A percentile compares a stretch with the other conserved stretches of the same genome.
Evolutionary conservation across 1,284 basidiomycete species (phyloP).

Genomic region (Sparassis latifolia): DNA sequence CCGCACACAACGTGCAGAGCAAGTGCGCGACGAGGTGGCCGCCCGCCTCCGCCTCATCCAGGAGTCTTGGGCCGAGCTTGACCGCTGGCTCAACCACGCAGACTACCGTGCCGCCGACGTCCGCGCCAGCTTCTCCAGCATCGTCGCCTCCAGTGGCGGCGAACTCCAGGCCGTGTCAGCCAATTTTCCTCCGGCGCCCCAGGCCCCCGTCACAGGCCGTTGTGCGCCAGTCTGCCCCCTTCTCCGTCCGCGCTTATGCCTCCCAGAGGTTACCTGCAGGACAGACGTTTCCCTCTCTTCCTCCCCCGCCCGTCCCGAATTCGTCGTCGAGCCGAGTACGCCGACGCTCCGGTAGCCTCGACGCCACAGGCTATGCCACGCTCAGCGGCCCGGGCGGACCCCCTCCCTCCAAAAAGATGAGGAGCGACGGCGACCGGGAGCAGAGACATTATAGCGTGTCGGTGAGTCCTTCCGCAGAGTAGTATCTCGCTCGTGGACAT

Average conservation of each 20-base stretch:
- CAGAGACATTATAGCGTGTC: conserved; percentile 17
- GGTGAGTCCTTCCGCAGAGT: conserved; percentile 12
- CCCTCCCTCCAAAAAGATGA: conserved; percentile 40
- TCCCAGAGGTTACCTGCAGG: conserved; percentile 7
- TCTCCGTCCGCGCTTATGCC: conserved; percentile 3
- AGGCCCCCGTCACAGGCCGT: conserved; percentile 15
- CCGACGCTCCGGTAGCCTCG: conserved; percentile 36
- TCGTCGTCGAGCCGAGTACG: conserved; percentile 27
- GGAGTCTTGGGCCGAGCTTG: conserved; percentile 50
- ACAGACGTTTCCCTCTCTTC: conserved; percentile 19
- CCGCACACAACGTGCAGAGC: conserved; percentile 42
- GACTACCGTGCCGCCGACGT: conserved; percentile 46
- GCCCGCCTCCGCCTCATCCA: conserved; percentile 40
- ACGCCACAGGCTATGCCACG: conserved; percentile 24
- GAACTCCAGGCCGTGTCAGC: conserved; percentile 28
- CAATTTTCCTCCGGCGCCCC: conserved; percentile 13
- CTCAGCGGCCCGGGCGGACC: conserved; percentile 27
- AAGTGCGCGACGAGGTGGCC: conserved; percentile 50
- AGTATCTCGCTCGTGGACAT: neutral
- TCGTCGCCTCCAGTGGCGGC: conserved; percentile 39
- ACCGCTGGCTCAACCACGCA: conserved; percentile 38
- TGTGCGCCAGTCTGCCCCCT: conserved; percentile 4
- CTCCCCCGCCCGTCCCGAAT: conserved; percentile 22
- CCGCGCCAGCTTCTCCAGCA: conserved; percentile 40
- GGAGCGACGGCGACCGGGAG: conserved; percentile 24